phyloP scores from a whole-genome alignment of 140 eudicot genomes.

The Oenanthe javanica region DNA sequence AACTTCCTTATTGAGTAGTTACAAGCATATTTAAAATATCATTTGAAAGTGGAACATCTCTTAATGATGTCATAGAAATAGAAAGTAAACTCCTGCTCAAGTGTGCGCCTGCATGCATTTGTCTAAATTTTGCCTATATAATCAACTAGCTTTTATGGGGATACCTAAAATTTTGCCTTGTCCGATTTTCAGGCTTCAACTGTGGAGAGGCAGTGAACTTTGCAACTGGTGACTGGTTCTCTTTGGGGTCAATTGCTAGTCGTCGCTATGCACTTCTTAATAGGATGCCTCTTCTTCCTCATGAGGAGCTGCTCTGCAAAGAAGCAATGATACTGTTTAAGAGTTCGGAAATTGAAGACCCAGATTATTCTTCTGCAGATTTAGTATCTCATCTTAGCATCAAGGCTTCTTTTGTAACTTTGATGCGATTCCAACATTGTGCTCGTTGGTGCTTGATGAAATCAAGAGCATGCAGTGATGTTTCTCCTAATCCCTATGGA shows the following conservation, averaged over 20 bases:
- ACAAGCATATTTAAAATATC: not conserved
- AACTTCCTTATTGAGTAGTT: not conserved
- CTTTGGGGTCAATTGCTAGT: constrained; percentile 72
- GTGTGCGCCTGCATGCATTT: not conserved
- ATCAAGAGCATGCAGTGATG: constrained; percentile 41
- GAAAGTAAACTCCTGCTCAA: not conserved
- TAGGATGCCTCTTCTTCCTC: constrained; percentile 85
- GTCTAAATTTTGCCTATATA: not conserved
- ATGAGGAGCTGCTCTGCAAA: constrained; percentile 91
- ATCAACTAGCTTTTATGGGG: not conserved
- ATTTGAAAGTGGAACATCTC: not conserved
- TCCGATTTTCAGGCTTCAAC: constrained; percentile 55
- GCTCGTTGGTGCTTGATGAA: constrained; percentile 74
- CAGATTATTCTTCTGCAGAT: constrained; percentile 34
- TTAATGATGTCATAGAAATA: constrained; percentile 10
- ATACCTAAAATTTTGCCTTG: not conserved
- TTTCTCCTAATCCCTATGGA: constrained; percentile 55
- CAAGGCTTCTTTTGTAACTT: constrained; percentile 65
- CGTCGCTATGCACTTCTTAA: constrained; percentile 84
- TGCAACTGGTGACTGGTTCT: constrained; percentile 95
- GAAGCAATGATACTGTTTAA: constrained; percentile 78
- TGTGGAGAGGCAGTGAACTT: constrained; percentile 99
- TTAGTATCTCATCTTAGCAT: constrained; percentile 35
- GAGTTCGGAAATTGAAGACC: constrained; percentile 33
- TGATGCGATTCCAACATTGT: constrained; percentile 79